Evolutionary conservation across 139 green algal species (phyloP), one percentile per base, ranked within the genome.

Genomic region (Chlorella sp.): DNA sequence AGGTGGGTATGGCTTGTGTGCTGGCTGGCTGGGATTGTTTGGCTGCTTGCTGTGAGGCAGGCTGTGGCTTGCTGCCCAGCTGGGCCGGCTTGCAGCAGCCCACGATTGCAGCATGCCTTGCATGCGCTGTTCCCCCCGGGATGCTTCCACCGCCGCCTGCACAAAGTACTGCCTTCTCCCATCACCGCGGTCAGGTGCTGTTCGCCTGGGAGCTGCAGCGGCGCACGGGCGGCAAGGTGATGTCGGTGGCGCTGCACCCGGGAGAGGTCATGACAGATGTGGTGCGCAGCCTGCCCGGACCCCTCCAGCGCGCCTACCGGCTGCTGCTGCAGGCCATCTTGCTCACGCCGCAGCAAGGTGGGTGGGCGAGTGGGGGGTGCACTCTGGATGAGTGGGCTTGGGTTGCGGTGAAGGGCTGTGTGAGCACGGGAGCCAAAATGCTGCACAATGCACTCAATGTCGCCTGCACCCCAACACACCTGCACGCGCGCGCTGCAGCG

Each of bases 221-320:
- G 67, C 86, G 87, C 22, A 72, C 85, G 24, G 48, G 68, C 62
- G 73, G 77, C 14, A 28, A 73, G 1, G 76, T 92, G 40, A 40
- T 58, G 44, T 85, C 54, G 6, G 77, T 95, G 67, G 85, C 87
- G 1, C 40, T 96, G n/a, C 93, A 98, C 89, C 95, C 95, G 1
- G 95, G 95, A 20, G 91, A 96, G 65, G 94, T 96, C 51, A 82
- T 95, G 60, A 98, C 95, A 0, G 89, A 94, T 30, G 93, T 98
- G 32, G 91, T 95, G 48, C 92, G 93, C 30, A 92, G 75, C 14
- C 90, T 97, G 83, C 95, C 95, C 1, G 34, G 44, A 0, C 34
- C 87, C 9, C 84, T 98, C 34, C 92, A 91, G 30, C 60, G 22
- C 4, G 68, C 76, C 9, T 96, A 98, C 85, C 73, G 82, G 16